A percentile compares a stretch with the other conserved stretches of the same genome.
Conservation (phyloP, 73 alveolate genomes). For the Paramecium primaurelia region DNA sequence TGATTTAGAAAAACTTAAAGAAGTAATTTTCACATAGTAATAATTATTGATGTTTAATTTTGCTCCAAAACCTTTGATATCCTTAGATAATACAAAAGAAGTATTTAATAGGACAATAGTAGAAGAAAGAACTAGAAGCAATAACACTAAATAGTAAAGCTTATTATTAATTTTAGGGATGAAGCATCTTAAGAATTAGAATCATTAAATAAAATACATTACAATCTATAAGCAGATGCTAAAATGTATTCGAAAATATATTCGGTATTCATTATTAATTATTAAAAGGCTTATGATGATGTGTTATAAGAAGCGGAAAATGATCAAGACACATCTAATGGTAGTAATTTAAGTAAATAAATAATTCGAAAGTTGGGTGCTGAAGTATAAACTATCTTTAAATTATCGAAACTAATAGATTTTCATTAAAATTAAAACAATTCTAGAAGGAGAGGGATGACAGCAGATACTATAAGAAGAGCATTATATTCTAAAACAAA, state of each 20-base stretch:
- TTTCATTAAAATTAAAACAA: neutral
- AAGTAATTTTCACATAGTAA: neutral
- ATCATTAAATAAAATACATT: neutral
- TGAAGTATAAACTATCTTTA: neutral
- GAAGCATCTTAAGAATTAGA: neutral
- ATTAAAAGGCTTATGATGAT: neutral
- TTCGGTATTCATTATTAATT: neutral
- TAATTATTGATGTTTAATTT: neutral
- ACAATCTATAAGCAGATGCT: neutral
- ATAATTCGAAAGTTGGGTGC: neutral
- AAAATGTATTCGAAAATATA: neutral
- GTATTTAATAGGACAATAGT: neutral
- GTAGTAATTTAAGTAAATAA: neutral
- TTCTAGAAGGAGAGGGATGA: neutral
- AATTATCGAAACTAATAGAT: neutral
- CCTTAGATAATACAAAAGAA: neutral
- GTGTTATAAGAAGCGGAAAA: neutral
- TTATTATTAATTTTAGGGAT: neutral
- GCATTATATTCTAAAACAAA: neutral
- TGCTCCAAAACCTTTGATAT: neutral
- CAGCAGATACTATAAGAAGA: neutral
- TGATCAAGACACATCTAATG: neutral
- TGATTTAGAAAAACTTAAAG: conserved; percentile 3
- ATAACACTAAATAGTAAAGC: neutral
- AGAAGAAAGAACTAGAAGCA: neutral